Base-by-base conservation (phyloP, 306 rosid species). In the Nissolia schottii region DNA sequence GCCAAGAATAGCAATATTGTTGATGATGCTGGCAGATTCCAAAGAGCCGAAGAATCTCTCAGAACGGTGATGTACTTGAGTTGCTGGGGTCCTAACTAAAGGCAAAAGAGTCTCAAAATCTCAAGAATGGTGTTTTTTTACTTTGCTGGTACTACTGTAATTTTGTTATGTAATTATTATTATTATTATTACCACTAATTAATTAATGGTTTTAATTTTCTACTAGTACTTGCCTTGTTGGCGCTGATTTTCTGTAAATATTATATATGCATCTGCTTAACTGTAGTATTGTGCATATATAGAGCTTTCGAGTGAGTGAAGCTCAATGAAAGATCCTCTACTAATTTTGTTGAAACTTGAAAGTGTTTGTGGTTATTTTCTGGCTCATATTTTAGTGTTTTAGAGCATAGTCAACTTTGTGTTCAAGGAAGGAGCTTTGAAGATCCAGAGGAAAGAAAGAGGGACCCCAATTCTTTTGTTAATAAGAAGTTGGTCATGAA, bases 21-120 rank as follows among this genome's bases (percentile, higher is more conserved):
- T 62, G 64, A 32, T 71, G 63, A 56, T 14, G 78, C 69, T 31
- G 85, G 77, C 23, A 77, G 79, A 31, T 20, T 73, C 27, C 86
- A 80, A 46, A 79, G 16, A 45, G 51, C 51, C n/a, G 51, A 45
- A 5, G 51, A 45, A 1, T 45, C 51, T 45, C 51, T 45, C 51
- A 1, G 51, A 45, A 45, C 51, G n/a, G 51, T 45, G 18, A 45
- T 45, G 51, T 45, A 14, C 11, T n/a, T 45, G 51, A 45, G 51
- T 45, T 45, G 51, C 51, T 45, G 51, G 51, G 51, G 51, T n/a
- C 51, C 51, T n/a, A 45, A 45, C 51, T 45, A 76, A 69, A 32
- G 69, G 38, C 15, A 22, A n/a, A n/a, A 1, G 29, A 20, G 40
- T 45, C 40, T 58, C 49, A 25, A 23, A 53, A 1, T 35, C 15